Percentiles rank a stretch among this genome's conserved stretches.
phyloP scores from a whole-genome alignment of 139 green algal species.

The Closterium sp. region DNA sequence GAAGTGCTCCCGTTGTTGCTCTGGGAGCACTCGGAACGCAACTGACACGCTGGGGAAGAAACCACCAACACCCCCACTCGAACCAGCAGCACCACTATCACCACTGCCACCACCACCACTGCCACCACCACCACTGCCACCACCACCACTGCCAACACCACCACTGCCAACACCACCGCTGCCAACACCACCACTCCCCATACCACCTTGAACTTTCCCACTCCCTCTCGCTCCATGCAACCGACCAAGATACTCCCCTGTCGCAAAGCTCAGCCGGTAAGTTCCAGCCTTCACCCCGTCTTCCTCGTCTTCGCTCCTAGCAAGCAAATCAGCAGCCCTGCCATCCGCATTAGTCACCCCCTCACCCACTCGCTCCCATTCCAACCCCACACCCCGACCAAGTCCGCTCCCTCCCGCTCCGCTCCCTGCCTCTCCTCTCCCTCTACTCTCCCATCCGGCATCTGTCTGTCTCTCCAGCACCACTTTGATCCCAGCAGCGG shows the following conservation, averaged over 20 bases:
- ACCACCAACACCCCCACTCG: conserved; percentile 19
- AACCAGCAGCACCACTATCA: too few species aligned
- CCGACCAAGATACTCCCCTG: conserved; percentile 64
- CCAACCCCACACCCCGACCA: neutral
- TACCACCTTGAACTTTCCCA: neutral
- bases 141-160: neutral
- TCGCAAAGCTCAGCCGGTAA: conserved; percentile 84
- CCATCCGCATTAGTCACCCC: neutral
- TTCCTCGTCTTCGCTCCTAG: neutral
- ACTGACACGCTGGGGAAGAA: conserved; percentile 82
- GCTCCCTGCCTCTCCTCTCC: too few species aligned
- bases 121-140: neutral
- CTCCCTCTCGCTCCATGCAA: conserved; percentile 45
- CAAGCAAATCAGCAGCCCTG: neutral
- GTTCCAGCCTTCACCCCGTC: conserved; percentile 52
- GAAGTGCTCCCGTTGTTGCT: conserved; percentile 78
- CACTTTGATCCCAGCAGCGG: conserved; percentile 74
- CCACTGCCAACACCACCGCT: neutral
- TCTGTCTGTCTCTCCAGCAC: conserved; percentile 52
- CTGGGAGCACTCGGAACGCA: conserved; percentile 69
- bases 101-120: neutral
- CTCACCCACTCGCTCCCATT: neutral
- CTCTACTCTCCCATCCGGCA: too few species aligned
- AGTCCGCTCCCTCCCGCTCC: neutral
- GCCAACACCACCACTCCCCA: neutral